Conservation (phyloP, 2,329 filamentous ascomycete species). For the Pestalotiopsis sp. region DNA sequence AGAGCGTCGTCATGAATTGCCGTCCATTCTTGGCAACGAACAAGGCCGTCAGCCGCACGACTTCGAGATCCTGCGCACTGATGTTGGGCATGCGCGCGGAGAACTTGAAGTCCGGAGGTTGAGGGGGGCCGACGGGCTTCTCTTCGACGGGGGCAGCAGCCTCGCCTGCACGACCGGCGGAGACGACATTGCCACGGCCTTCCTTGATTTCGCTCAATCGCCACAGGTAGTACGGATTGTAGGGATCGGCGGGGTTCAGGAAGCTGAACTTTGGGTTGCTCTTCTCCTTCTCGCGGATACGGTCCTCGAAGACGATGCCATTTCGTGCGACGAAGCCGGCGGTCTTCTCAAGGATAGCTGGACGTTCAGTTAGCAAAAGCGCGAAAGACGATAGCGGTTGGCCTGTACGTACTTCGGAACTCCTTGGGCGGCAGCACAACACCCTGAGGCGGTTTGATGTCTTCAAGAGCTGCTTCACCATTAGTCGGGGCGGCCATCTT, state of each 20-base stretch:
- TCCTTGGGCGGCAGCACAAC: constrained; percentile 88
- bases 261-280: constrained; percentile 92
- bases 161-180: constrained; percentile 74
- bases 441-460: constrained; percentile 78
- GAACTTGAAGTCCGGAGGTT: constrained; percentile 88
- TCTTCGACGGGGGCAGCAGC: constrained; percentile 54
- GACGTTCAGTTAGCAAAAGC: constrained; percentile 34
- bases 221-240: constrained; percentile 90
- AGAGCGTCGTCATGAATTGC: constrained; percentile 86
- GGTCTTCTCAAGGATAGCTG: constrained; percentile 80
- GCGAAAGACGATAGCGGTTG: background rate
- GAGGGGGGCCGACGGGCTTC: constrained; percentile 79
- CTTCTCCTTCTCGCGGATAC: constrained; percentile 82
- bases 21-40: constrained; percentile 93
- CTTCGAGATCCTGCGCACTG: constrained; percentile 86
- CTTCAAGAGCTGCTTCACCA: constrained; percentile 61
- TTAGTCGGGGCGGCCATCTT: constrained; percentile 48
- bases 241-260: constrained; percentile 77
- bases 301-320: constrained; percentile 73
- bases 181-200: constrained; percentile 78
- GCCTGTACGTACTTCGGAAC: constrained; percentile 61
- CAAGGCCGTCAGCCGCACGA: constrained; percentile 77
- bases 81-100: constrained; percentile 97
- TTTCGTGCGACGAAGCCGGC: constrained; percentile 84
- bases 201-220: constrained; percentile 82